These are phyloP conservation scores for Glycyrrhiza uralensis DNA, from an alignment of 306 rosid genomes.

Conservation along the genomic window DNA sequence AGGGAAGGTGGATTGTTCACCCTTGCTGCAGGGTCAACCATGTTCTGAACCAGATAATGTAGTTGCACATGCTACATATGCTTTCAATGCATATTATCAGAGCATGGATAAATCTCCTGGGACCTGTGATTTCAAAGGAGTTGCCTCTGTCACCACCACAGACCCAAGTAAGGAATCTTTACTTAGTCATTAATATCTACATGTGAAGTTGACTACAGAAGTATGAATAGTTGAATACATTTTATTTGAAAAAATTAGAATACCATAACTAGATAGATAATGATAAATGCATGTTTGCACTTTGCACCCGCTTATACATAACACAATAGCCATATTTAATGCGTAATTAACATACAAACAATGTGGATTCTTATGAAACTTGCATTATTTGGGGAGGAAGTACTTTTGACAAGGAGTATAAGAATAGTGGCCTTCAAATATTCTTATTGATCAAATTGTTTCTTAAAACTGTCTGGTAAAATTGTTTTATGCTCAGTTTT, in stretches of 20 bases:
- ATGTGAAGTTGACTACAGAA: neutral
- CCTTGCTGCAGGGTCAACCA: slow-evolving; percentile 71
- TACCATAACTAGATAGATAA: neutral
- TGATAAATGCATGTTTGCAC: neutral
- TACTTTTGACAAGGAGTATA: no score
- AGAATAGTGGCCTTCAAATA: no score
- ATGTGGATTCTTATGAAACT: neutral
- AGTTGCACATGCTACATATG: slow-evolving; percentile 70
- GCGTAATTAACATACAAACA: neutral
- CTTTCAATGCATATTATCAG: slow-evolving; percentile 91
- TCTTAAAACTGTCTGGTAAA: no score
- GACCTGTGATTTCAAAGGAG: slow-evolving; percentile 94
- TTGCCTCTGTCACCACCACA: slow-evolving; percentile 84
- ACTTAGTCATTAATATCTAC: neutral
- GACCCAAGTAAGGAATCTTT: slow-evolving; percentile 73
- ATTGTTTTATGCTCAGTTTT: no score
- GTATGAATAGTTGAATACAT: neutral
- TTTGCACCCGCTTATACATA: neutral
- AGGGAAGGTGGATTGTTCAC: slow-evolving; percentile 87
- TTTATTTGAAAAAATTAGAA: neutral
- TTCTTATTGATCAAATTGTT: no score
- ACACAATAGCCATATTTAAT: neutral
- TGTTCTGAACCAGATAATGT: slow-evolving; percentile 85
- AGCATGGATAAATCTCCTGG: slow-evolving; percentile 69
- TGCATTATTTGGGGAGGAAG: neutral